These are phyloP conservation scores for Pichia manshurica DNA, from an alignment of 805 yeast genomes.

Conservation along the genomic window DNA sequence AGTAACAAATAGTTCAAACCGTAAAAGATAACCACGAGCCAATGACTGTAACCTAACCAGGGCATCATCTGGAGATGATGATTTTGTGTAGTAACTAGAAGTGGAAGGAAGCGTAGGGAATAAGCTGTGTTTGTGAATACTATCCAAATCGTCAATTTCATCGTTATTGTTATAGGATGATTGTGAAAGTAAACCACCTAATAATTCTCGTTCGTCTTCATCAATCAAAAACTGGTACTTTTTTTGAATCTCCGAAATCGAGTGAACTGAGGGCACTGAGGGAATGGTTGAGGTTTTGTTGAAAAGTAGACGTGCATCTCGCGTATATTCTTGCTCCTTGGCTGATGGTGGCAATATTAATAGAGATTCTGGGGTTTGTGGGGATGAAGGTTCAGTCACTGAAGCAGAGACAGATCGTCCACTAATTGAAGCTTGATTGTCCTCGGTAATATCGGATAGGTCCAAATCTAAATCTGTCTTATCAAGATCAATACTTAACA, in stretches of 20 bases:
- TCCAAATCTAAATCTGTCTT: background rate
- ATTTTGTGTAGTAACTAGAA: too few relatives aligned
- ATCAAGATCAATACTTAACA: conserved; percentile 1
- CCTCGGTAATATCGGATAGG: background rate
- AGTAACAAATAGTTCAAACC: conserved; percentile 60
- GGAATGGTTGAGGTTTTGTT: conserved; percentile 9
- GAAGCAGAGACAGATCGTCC: background rate
- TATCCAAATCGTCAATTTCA: too few relatives aligned
- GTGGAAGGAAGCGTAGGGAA: too few relatives aligned
- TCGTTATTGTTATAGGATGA: background rate
- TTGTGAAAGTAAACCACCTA: conserved; percentile 2
- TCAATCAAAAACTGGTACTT: conserved; percentile 17
- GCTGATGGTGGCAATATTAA: conserved; percentile 10
- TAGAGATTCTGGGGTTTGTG: conserved; percentile 2
- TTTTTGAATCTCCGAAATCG: conserved; percentile 15
- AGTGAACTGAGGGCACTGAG: conserved; percentile 12
- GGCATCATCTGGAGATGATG: background rate
- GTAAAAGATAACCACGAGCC: conserved; percentile 60
- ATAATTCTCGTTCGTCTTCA: conserved; percentile 20
- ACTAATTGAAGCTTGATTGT: background rate
- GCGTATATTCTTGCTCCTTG: conserved; percentile 10
- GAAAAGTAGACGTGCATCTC: conserved; percentile 14
- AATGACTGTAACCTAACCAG: conserved; percentile 53
- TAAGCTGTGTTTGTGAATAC: too few relatives aligned
- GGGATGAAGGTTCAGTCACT: background rate